Base-by-base conservation (phyloP, 495 filamentous ascomycete species). In the Penicillium alfredii region DNA sequence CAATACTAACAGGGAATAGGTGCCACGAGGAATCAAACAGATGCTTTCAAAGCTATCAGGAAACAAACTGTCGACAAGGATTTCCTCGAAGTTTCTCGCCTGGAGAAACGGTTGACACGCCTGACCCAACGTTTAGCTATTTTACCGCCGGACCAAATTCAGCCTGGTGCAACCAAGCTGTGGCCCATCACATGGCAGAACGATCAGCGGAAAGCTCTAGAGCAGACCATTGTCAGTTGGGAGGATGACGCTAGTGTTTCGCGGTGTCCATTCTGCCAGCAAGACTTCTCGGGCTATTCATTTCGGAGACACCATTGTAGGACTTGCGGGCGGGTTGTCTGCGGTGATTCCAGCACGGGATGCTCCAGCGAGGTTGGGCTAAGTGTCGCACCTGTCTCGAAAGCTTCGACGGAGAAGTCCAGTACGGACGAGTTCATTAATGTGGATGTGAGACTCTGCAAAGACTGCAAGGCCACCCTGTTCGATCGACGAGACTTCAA, bases 261-360 rank as follows among this genome's bases (percentile, higher is more conserved):
- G 4, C 78, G 77, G 30, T 98, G 92, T 44, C 93, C 92, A 3
- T 92, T 94, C 48, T 98, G 92, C 49, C 82, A 88, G 48, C 92
- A 97, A 49, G 86, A 94, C 35, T 98, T 98, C 60, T 77, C 86
- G 1, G 78, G 74, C 16, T 95, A 94, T 68, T 78, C 85, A 1
- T 89, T 94, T 47, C 76, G 92, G 52, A 73, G 92, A 38, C 93
- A 97, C 56, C 92, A 98, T 56, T 98, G 92, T 57, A 77, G 92
- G 35, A 77, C 94, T 56, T 98, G 92, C 49, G 92, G 92, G 20
- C 74, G 79, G 36, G 87, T 98, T 0, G 87, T 98, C 1, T 98
- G 92, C 49, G 87, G 84, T 10, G 92, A 97, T 59, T 76, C 73
- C 2, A 64, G 69, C 23, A 97, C 92, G 0, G 80, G 61, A 11